Evolutionary conservation across 495 filamentous ascomycete species (phyloP), one percentile per base, ranked within the genome.

Genomic region (Apodospora peruviana): DNA sequence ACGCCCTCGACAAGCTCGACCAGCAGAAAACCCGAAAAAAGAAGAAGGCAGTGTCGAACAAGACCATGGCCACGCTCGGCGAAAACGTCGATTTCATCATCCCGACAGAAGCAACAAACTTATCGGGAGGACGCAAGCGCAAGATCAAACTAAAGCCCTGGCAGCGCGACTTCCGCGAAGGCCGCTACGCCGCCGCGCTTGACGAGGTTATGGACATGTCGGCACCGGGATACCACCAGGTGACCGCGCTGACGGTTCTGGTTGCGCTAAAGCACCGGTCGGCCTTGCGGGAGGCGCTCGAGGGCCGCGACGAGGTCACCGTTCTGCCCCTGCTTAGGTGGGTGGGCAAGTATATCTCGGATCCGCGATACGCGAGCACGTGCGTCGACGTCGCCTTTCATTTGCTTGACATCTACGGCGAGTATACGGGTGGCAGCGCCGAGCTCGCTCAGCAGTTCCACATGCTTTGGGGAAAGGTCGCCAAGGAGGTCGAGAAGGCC

Each of bases 51-150:
- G 83, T 87, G 50, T 83, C 84, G 64, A 78, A 79, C 29, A 81
- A 88, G 57, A 85, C 88, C 14, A 81, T 87, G 45, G 88, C 96
- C 51, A 85, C 90, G 58, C 78, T 86, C 25, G 90, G 90, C 50
- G 90, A 96, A 60, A 85, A 82, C 25, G 85, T 83, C 9, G 90
- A 96, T 54, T 86, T 95, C 29, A 78, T 96, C 59, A 89, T 96
- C 54, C 57, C 62, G 11, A 57, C 60, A 40, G 48, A 55, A 19
- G 24, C 50, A 9, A 38, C 51, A 14, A 48, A 54, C 24, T 32
- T 46, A 20, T 47, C 39, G 79, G 84, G 85, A 55, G 75, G 83
- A 22, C 64, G 62, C 29, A 51, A 55, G 48, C 60, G 58, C 10
- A 50, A 60, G 65, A 81, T 81, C 59, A 80, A 81, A 55, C 76